phyloP scores from a whole-genome alignment of 148 eudicot genomes.

The Limonium bicolor region DNA sequence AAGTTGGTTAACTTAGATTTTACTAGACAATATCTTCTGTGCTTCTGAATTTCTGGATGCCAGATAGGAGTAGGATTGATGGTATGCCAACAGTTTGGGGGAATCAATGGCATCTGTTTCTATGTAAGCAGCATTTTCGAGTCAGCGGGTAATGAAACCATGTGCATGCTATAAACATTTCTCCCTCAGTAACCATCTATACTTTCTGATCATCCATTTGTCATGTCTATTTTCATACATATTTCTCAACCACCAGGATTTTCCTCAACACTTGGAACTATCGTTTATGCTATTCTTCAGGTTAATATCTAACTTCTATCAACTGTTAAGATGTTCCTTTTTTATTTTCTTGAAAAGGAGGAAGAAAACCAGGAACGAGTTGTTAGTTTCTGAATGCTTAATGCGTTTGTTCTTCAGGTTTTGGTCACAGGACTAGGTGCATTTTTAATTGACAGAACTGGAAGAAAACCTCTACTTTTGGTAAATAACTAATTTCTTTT shows the following conservation, averaged over 20 bases:
- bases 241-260: conserved; percentile 33
- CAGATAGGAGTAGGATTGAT: conserved; percentile 85
- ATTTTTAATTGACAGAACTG: conserved; percentile 56
- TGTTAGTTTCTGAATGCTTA: neutral
- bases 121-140: conserved; percentile 65
- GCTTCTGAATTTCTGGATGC: neutral
- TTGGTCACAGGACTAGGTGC: conserved; percentile 46
- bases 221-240: neutral
- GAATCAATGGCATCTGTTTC: conserved; percentile 80
- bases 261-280: conserved; percentile 54
- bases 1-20: neutral
- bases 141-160: conserved; percentile 40
- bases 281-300: conserved; percentile 63
- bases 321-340: neutral
- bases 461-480: conserved; percentile 77
- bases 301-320: conserved; percentile 12
- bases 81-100: conserved; percentile 83
- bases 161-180: neutral
- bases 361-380: neutral
- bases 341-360: neutral
- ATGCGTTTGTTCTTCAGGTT: conserved; percentile 20
- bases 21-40: neutral
- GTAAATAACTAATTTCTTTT: conserved; percentile 16
- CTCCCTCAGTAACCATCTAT: neutral
- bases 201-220: neutral